Evolutionary conservation across 169 alveolate species (phyloP), one percentile per base, ranked within the genome.

Genomic region (Cryptosporidium viatorum): DNA sequence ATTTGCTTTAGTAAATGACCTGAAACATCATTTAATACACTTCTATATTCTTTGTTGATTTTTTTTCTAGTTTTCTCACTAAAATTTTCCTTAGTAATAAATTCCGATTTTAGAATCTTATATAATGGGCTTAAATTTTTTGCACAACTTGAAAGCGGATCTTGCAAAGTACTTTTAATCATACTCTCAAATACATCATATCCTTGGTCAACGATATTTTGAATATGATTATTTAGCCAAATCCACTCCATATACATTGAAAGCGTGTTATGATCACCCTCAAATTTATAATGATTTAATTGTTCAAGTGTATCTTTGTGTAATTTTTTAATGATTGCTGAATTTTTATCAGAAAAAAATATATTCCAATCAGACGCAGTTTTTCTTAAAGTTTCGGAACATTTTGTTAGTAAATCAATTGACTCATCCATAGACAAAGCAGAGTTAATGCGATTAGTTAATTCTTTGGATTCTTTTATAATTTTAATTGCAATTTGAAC

Each of bases 291-390:
- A 29, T 43, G 59, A 26, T 80, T 80, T 33, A 80, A 29, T 10
- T 59, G 67, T 18, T 41, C 23, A 33, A 80, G 67, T 16, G 67
- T 35, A 21, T 80, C 60, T 31, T 80, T 62, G n/a, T 41, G 37
- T 16, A 80, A 2, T n/a, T 37, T 60, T n/a, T 80, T 65, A 43
- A 80, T 80, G 7, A 80, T 80, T 62, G 23, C 41, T 9, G 33
- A 26, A 65, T 80, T 80, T 37, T 59, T 41, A 18, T 18, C 12
- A 0, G 73, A 45, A 62, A 60, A 65, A 62, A 80, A 62, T 18
- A 80, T 43, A 67, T 80, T 58, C 89, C 89, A 80, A 62, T 59
- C 70, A 0, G 89, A 62, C 3, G 89, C 89, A 23, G 89, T 59
- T 31, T 80, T 62, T 43, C 89, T 80, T 43, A 80, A 37, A 12